Evolutionary conservation across 202 grass and related monocot species (phyloP).

Genomic region (Carex arenaria): DNA sequence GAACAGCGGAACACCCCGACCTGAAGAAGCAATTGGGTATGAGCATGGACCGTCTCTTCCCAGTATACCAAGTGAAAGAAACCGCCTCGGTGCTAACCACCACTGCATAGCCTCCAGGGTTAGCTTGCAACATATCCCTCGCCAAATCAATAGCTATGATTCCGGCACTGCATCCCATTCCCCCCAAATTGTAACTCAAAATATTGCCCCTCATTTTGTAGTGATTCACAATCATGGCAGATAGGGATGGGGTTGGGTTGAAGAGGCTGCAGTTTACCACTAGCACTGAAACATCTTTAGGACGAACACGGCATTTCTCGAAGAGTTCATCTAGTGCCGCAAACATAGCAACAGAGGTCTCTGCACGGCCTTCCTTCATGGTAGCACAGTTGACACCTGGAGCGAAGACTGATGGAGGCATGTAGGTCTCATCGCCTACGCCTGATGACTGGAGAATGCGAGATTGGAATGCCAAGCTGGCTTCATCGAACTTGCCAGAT

Average conservation of each 20-base stretch:
- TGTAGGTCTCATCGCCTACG: conserved; percentile 94
- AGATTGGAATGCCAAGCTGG: conserved; percentile 86
- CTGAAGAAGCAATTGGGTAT: conserved; percentile 97
- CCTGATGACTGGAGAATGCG: conserved; percentile 78
- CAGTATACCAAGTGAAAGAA: conserved; percentile 93
- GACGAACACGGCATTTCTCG: conserved; percentile 86
- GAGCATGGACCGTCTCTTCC: conserved; percentile 83
- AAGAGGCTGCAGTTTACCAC: conserved; percentile 99
- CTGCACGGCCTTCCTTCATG: conserved; percentile 93
- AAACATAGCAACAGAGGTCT: conserved; percentile 84
- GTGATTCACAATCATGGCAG: conserved; percentile 99
- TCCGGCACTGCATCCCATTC: conserved; percentile 96
- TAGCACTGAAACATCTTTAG: conserved; percentile 87
- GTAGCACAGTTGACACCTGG: conserved; percentile 74
- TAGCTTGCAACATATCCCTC: conserved; percentile 94
- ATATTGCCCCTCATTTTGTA: conserved; percentile 99
- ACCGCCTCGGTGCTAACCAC: conserved; percentile 90
- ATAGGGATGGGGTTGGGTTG: conserved; percentile 93
- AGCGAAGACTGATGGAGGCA: conserved; percentile 70
- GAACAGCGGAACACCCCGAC: conserved; percentile 64
- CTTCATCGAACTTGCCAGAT: conserved; percentile 95
- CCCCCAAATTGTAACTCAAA: conserved; percentile 98
- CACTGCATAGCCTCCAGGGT: conserved; percentile 65
- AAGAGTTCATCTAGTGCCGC: conserved; percentile 90
- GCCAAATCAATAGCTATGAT: conserved; percentile 83